phyloP scores from a whole-genome alignment of 371 early-diverging fungal genomes.

The Mucor lusitanicus region DNA sequence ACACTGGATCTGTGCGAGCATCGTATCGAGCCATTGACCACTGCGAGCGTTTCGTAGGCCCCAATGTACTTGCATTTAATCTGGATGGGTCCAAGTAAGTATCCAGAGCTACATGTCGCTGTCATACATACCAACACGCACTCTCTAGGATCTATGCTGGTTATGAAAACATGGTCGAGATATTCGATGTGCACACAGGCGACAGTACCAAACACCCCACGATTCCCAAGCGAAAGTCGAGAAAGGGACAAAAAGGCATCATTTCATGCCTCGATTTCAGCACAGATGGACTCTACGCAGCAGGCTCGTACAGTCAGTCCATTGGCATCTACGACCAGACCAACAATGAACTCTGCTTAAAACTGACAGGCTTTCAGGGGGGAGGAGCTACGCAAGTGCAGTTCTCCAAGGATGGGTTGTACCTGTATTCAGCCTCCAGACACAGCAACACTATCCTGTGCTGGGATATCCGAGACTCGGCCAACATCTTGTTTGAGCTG shows the following conservation, averaged over 20 bases:
- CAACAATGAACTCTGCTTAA: conserved; percentile 53
- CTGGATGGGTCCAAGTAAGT: conserved; percentile 69
- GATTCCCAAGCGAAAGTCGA: conserved; percentile 59
- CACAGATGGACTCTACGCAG: conserved; percentile 71
- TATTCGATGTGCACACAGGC: conserved; percentile 66
- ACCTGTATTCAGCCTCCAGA: conserved; percentile 64
- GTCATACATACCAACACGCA: too few relatives aligned
- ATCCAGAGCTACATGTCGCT: neutral
- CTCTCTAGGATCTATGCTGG: conserved; percentile 64
- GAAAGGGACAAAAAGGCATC: conserved; percentile 70
- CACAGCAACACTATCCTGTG: conserved; percentile 55
- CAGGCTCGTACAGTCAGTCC: conserved; percentile 64
- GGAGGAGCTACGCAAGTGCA: conserved; percentile 52
- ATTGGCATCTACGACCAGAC: conserved; percentile 68
- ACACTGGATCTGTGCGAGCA: conserved; percentile 59
- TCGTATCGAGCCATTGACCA: conserved; percentile 68
- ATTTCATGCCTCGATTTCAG: conserved; percentile 69
- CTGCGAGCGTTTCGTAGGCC: conserved; percentile 65
- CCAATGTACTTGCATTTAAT: conserved; percentile 64
- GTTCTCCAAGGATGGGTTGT: conserved; percentile 65
- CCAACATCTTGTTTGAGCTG: conserved; percentile 52
- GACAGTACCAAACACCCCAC: conserved; percentile 45
- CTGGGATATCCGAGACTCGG: conserved; percentile 76
- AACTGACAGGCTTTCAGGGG: conserved; percentile 47
- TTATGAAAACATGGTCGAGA: conserved; percentile 69